A percentile compares a stretch with the other conserved stretches of the same genome.
phyloP scores from a whole-genome alignment of 345 rosid genomes.

The Chamaenerion angustifolium region DNA sequence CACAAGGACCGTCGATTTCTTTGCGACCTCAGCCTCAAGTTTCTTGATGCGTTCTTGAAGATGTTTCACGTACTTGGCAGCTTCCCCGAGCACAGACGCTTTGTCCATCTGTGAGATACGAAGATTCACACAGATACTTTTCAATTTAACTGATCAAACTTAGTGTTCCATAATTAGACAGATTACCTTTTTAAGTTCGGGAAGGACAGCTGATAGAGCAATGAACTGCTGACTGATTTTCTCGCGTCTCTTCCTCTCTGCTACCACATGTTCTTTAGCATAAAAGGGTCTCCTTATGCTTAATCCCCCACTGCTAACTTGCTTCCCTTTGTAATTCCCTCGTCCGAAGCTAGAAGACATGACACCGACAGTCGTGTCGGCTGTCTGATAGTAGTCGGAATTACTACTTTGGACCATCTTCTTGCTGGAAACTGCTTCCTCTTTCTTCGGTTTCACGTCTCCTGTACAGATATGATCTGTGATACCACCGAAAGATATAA shows the following conservation, averaged over 20 bases:
- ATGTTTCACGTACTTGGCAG: slow-evolving; percentile 47
- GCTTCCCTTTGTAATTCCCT: background rate
- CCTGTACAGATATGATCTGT: too few relatives aligned
- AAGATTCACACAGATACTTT: background rate
- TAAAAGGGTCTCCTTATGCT: slow-evolving; percentile 22
- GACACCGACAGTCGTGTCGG: too few relatives aligned
- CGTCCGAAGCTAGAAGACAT: too few relatives aligned
- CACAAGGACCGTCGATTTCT: slow-evolving; percentile 31
- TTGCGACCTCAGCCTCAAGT: slow-evolving; percentile 36
- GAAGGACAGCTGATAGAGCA: slow-evolving; percentile 58
- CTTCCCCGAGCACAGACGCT: slow-evolving; percentile 54
- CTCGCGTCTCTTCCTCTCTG: slow-evolving; percentile 74
- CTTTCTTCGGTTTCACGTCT: background rate
- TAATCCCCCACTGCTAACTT: slow-evolving; percentile 3
- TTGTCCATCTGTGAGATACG: slow-evolving; percentile 40
- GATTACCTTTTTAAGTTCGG: slow-evolving; percentile 58
- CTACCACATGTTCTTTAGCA: slow-evolving; percentile 68
- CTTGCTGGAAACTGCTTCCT: background rate
- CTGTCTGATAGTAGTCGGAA: background rate
- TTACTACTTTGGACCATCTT: background rate
- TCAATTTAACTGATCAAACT: background rate
- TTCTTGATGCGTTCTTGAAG: slow-evolving; percentile 47
- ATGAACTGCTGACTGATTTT: slow-evolving; percentile 52
- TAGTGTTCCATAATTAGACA: background rate
- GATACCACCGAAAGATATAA: slow-evolving; percentile 25